Evolutionary conservation across 352 stramenopile genomes (phyloP).

Genomic region (Globisporangium perplexum): DNA sequence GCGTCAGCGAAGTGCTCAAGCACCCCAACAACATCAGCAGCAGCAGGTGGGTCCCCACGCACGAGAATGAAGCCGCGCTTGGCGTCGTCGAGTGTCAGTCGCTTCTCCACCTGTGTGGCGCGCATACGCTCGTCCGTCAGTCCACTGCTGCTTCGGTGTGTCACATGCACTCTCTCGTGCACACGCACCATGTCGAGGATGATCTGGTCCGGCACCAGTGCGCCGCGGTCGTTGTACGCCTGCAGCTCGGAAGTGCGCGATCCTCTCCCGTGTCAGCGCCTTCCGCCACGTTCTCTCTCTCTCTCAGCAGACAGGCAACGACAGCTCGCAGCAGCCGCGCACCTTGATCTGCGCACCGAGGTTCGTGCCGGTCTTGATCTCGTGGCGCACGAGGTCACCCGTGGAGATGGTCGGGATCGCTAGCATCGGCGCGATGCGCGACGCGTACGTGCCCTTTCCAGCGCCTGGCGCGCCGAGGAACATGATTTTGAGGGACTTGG

Average conservation of each 20-base stretch:
- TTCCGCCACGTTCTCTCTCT: too few relatives aligned
- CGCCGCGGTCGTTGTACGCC: constrained; percentile 79
- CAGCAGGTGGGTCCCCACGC: constrained; percentile 4
- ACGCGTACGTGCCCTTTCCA: constrained; percentile 89
- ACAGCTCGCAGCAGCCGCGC: too few relatives aligned
- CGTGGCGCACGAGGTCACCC: constrained; percentile 82
- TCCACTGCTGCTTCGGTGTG: neutral
- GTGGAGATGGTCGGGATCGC: constrained; percentile 88
- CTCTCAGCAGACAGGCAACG: too few relatives aligned
- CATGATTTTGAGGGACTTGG: constrained; percentile 74
- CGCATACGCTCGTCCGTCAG: constrained; percentile 2
- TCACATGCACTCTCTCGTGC: neutral
- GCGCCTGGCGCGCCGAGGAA: constrained; percentile 87
- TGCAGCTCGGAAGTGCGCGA: constrained; percentile 16
- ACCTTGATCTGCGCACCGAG: constrained; percentile 79
- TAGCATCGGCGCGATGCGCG: constrained; percentile 79
- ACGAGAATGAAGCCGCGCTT: constrained; percentile 81
- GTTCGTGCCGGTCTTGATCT: constrained; percentile 78
- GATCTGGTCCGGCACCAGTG: constrained; percentile 84
- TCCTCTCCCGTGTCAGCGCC: neutral
- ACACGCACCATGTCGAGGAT: constrained; percentile 78
- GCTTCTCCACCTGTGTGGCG: constrained; percentile 51
- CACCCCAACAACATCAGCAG: neutral
- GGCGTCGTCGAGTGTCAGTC: constrained; percentile 61
- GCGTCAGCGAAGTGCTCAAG: neutral